Base-by-base conservation (phyloP, 805 yeast species). In the Saccharomycopsis selenospora region DNA sequence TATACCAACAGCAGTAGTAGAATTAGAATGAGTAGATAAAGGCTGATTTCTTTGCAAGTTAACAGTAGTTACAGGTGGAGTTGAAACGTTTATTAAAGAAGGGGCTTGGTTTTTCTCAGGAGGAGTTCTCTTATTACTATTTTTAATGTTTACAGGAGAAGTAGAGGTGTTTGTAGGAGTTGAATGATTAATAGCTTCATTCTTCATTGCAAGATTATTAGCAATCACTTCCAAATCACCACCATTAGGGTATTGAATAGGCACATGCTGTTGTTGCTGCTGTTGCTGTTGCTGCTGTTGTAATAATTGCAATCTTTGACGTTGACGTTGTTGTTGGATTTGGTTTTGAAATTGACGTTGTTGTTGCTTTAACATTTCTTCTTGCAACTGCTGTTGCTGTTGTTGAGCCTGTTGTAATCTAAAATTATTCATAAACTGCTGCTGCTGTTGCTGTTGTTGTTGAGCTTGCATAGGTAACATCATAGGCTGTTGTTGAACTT, bases 61-160 rank as follows among this genome's bases (percentile, higher is more conserved):
- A 5, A 33, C 38, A 33, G 38, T 33, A 20, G 20, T 33, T 33
- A 33, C 38, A 33, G 38, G 38, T 17, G 38, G 38, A 14, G 49
- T 44, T 4, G 51, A 42, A 22, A 51, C 25, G 42, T 33, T 43
- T 11, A 50, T 50, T 4, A 48, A 46, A 14, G 46, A 50, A 8
- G 42, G 23, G 4, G 36, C 30, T 20, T 33, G 44, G 24, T 40
- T 29, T 13, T 48, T 44, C 2, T 20, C 8, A 11, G n/a, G 30
- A n/a, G 40, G 24, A 3, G 22, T 29, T 43, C 25, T 20, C 24
- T 29, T 30, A 11, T 13, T 22, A 14, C 17, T 28, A 23, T 29
- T 30, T n/a, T n/a, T n/a, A n/a, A 6, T 24, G 23, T 29, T 29
- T 18, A 22, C 28, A 18, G 46, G 40, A 4, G 38, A 23, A 3